Percentiles rank a stretch among this genome's conserved stretches.
These are phyloP conservation scores for Fraxinus greggii DNA, from an alignment of 305 asterid species.

Conservation along the genomic window DNA sequence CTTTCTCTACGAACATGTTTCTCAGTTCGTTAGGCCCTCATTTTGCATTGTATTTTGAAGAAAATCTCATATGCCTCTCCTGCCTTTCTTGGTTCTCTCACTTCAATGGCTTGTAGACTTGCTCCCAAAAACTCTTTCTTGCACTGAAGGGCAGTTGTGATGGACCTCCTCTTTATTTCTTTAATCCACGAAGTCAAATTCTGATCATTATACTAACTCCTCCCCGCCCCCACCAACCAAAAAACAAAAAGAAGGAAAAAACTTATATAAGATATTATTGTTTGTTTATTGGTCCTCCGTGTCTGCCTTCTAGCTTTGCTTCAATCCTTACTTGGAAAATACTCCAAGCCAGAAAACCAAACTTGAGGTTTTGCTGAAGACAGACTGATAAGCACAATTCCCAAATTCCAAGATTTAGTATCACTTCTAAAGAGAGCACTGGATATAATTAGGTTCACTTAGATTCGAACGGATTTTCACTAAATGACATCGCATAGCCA, in stretches of 20 bases:
- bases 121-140: not conserved
- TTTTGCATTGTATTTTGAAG: not conserved
- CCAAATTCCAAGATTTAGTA: not conserved
- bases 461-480: not conserved
- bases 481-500: not conserved
- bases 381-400: not conserved
- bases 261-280: not conserved
- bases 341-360: not conserved
- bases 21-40: not conserved
- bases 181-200: not conserved
- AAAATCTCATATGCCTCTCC: not conserved
- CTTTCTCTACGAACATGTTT: not conserved
- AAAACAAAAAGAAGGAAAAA: not conserved
- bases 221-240: not conserved
- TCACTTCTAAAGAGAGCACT: not conserved
- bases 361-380: constrained; percentile 1
- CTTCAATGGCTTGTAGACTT: not conserved
- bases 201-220: not conserved
- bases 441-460: not conserved
- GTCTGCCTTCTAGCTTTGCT: not conserved
- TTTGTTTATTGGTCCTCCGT: not conserved
- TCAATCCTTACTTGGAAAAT: not conserved
- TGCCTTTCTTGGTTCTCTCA: not conserved
- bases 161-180: not conserved
- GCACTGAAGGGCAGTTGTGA: not conserved